phyloP scores from a whole-genome alignment of 108 stramenopile genomes.

The Pseudonitzschia multiseries region DNA sequence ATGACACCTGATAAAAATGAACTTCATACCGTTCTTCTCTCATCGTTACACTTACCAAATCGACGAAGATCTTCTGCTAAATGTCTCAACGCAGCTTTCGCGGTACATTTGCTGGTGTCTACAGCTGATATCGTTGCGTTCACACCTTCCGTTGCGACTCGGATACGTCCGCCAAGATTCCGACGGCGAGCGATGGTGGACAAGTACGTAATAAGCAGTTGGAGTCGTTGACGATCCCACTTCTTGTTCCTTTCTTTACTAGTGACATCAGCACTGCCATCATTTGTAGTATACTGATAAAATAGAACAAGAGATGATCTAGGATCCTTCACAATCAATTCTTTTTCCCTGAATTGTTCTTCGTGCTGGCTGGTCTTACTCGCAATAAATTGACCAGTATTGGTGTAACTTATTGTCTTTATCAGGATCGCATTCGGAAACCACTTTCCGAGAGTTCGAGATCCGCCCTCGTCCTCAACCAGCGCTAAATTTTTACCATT shows the following conservation, averaged over 20 bases:
- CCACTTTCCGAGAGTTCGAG: slow-evolving; percentile 70
- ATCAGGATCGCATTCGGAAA: slow-evolving; percentile 79
- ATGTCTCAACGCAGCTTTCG: slow-evolving; percentile 59
- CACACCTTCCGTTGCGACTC: slow-evolving; percentile 81
- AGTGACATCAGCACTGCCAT: neutral
- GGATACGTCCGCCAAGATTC: slow-evolving; percentile 72
- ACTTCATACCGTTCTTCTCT: neutral
- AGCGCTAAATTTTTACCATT: neutral
- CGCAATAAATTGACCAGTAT: slow-evolving; percentile 33
- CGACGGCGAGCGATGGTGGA: slow-evolving; percentile 48
- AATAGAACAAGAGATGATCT: slow-evolving; percentile 71
- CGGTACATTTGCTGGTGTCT: slow-evolving; percentile 40
- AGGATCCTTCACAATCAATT: slow-evolving; percentile 32
- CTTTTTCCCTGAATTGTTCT: slow-evolving; percentile 17
- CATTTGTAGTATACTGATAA: slow-evolving; percentile 68
- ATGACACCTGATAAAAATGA: neutral
- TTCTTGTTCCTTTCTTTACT: neutral
- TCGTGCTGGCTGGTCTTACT: slow-evolving; percentile 20
- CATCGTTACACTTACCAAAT: slow-evolving; percentile 45
- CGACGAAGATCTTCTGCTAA: slow-evolving; percentile 62
- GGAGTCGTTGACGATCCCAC: slow-evolving; percentile 54
- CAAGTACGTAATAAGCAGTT: slow-evolving; percentile 56
- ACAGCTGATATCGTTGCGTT: slow-evolving; percentile 73
- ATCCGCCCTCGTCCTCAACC: slow-evolving; percentile 1
- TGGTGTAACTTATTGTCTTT: slow-evolving; percentile 68